Evolutionary conservation across 768 basidiomycete genomes (phyloP).

Genomic region (Gyrodon lividus): DNA sequence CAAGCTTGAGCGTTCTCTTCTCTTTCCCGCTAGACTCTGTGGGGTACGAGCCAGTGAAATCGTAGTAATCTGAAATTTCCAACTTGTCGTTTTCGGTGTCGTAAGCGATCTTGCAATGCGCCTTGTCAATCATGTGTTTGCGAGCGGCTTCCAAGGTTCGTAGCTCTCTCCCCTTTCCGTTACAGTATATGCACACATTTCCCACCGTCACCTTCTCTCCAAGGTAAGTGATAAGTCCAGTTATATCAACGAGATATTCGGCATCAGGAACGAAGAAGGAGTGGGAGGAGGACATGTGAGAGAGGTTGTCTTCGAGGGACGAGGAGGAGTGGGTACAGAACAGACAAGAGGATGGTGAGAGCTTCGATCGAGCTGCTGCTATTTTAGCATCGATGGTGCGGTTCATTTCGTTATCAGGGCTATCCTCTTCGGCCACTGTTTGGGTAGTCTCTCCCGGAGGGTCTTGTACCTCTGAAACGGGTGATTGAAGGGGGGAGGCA

Average conservation of each 20-base stretch:
- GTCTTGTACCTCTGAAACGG: slow-evolving; percentile 1
- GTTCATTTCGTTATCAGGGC: slow-evolving; percentile 46
- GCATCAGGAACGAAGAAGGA: slow-evolving; percentile 97
- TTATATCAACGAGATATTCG: slow-evolving; percentile 81
- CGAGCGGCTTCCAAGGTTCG: slow-evolving; percentile 82
- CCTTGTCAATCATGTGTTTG: slow-evolving; percentile 95
- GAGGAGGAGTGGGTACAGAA: slow-evolving; percentile 67
- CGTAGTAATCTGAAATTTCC: slow-evolving; percentile 91
- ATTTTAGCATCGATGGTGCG: slow-evolving; percentile 73
- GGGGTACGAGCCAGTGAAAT: slow-evolving; percentile 83
- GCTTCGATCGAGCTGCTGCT: slow-evolving; percentile 62
- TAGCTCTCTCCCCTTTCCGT: slow-evolving; percentile 78
- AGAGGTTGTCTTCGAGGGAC: slow-evolving; percentile 63
- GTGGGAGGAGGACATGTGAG: slow-evolving; percentile 85
- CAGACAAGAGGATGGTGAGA: slow-evolving; percentile 71
- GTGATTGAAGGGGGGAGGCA: slow-evolving; percentile 6
- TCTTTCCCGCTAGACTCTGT: slow-evolving; percentile 33
- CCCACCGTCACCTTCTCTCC: slow-evolving; percentile 93
- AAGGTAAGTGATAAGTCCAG: slow-evolving; percentile 81
- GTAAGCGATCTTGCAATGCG: slow-evolving; percentile 95
- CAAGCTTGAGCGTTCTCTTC: slow-evolving; percentile 20
- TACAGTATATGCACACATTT: slow-evolving; percentile 91
- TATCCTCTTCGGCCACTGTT: slow-evolving; percentile 35
- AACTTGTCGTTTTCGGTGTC: slow-evolving; percentile 76
- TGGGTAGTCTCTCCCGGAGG: slow-evolving; percentile 16